phyloP scores from a whole-genome alignment of 257 asterid genomes.

The Ilex aquifolium region DNA sequence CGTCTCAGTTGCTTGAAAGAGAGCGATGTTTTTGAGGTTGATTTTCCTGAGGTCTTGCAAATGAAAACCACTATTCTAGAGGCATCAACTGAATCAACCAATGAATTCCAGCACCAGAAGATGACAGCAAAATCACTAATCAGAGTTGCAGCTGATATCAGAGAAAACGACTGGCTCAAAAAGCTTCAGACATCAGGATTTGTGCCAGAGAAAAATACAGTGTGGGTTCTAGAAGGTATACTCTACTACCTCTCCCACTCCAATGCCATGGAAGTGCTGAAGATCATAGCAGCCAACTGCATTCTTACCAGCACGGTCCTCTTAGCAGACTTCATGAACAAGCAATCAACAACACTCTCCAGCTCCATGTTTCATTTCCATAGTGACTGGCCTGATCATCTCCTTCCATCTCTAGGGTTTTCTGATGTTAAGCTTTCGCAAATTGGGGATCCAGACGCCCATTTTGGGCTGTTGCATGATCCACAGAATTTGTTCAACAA shows the following conservation, averaged over 20 bases:
- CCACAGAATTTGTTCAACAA: slow-evolving; percentile 78
- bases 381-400: slow-evolving; percentile 91
- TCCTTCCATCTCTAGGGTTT: slow-evolving; percentile 83
- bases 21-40: slow-evolving; percentile 79
- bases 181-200: slow-evolving; percentile 83
- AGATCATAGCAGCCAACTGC: slow-evolving; percentile 63
- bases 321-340: slow-evolving; percentile 92
- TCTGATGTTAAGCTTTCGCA: slow-evolving; percentile 83
- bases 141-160: slow-evolving; percentile 89
- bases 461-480: slow-evolving; percentile 82
- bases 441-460: slow-evolving; percentile 94
- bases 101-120: slow-evolving; percentile 44
- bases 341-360: slow-evolving; percentile 80
- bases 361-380: slow-evolving; percentile 73
- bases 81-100: slow-evolving; percentile 54
- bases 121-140: slow-evolving; percentile 68
- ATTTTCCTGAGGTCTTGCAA: slow-evolving; percentile 72
- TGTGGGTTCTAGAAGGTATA: slow-evolving; percentile 90
- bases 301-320: slow-evolving; percentile 60
- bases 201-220: slow-evolving; percentile 56
- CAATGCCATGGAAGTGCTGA: slow-evolving; percentile 70
- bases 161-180: slow-evolving; percentile 77
- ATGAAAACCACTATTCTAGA: slow-evolving; percentile 68
- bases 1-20: slow-evolving; percentile 80
- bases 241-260: slow-evolving; percentile 73